Evolutionary conservation across 805 yeast genomes (phyloP), one percentile per base, ranked within the genome.

Genomic region (Yamadazyma ubonensis): DNA sequence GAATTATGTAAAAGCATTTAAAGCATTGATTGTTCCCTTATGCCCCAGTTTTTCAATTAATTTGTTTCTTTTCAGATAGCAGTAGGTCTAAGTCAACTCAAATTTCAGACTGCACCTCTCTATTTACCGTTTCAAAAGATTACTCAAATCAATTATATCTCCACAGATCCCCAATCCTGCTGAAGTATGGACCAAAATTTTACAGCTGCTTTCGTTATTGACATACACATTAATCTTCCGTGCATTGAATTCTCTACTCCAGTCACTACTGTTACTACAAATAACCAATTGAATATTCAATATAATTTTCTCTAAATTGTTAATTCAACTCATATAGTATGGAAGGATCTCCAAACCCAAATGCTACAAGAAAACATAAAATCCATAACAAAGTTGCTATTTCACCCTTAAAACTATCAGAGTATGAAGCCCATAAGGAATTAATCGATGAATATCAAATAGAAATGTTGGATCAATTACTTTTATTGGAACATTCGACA

Each of bases 401-500:
- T 48, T 57, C 67, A 26, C 55, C 56, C 17, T 53, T 77, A 29
- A 67, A 67, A 33, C 51, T 63, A 36, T 73, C 72, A 65, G 81
- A 76, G 52, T 68, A 64, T 42, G 58, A 63, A 38, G 64, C 71
- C 26, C 82, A 77, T 53, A 62, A 58, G 23, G 51, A 49, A 12
- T 53, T 70, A 8, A 58, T 73, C 7, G 56, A 61, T 33, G 76
- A 73, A 42, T 78, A 78, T 53, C 65, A 70, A 43, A 45, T 60
- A 36, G 76, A 74, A 11, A 67, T 67, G 46, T 54, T 65, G 36
- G 51, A 51, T 9, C 70, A 69, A 41, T 52, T 67, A 41, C 43
- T 58, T 21, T 40, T 49, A 6, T 44, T 60, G 33, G 70, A 65
- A 49, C 45, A 47, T 15, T 41, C 45, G 9, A 59, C 62, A 4